A percentile compares a stretch with the other conserved stretches of the same genome.
phyloP scores from a whole-genome alignment of 2,329 filamentous ascomycete genomes.

The Venturia effusa region DNA sequence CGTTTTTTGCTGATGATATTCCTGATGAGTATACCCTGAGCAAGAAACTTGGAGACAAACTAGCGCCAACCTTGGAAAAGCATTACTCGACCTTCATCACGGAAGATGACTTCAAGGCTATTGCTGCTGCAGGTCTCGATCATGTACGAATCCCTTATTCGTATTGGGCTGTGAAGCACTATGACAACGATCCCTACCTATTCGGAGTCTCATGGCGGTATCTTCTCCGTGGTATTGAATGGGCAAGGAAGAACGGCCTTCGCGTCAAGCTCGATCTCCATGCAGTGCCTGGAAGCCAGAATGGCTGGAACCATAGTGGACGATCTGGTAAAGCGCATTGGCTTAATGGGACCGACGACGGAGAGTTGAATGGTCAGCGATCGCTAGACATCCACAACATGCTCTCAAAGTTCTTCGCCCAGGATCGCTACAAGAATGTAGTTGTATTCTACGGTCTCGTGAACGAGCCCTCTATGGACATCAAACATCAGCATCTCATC shows the following conservation, averaged over 20 bases:
- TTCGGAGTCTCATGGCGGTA: slow-evolving; percentile 85
- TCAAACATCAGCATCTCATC: slow-evolving; percentile 57
- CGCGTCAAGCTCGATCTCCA: slow-evolving; percentile 90
- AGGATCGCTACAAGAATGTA: slow-evolving; percentile 84
- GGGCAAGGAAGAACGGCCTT: slow-evolving; percentile 81
- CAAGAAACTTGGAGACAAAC: slow-evolving; percentile 55
- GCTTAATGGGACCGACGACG: slow-evolving; percentile 80
- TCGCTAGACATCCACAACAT: slow-evolving; percentile 83
- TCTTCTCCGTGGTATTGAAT: slow-evolving; percentile 84
- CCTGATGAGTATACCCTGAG: slow-evolving; percentile 83
- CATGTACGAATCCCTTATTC: slow-evolving; percentile 90
- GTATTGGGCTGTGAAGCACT: slow-evolving; percentile 86
- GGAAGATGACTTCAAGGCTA: slow-evolving; percentile 73
- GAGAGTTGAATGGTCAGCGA: slow-evolving; percentile 64
- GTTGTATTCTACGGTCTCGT: slow-evolving; percentile 85
- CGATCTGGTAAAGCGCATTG: slow-evolving; percentile 70
- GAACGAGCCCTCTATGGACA: slow-evolving; percentile 62
- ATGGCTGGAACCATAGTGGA: slow-evolving; percentile 96
- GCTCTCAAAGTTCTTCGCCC: slow-evolving; percentile 83
- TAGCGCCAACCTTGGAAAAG: slow-evolving; percentile 60
- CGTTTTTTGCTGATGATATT: slow-evolving; percentile 69
- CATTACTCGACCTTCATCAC: slow-evolving; percentile 87
- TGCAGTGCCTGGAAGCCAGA: slow-evolving; percentile 81
- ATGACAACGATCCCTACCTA: slow-evolving; percentile 77
- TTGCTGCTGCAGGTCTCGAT: slow-evolving; percentile 78